These are phyloP conservation scores for Xylariaceae sp. DNA, from an alignment of 2,329 filamentous ascomycete species.

Conservation along the genomic window DNA sequence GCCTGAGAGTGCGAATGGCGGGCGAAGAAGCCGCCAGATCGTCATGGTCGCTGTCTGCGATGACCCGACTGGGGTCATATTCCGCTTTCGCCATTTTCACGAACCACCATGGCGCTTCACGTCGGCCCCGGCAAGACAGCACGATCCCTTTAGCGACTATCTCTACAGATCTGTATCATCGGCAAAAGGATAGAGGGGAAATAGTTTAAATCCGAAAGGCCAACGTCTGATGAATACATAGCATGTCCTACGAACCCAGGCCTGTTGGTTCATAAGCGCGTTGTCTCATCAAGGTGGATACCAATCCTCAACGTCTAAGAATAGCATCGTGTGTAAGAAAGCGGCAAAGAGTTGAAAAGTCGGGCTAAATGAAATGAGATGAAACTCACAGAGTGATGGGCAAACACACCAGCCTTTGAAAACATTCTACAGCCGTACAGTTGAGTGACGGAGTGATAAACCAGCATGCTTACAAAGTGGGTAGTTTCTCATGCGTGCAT, in stretches of 20 bases:
- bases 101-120: too few species aligned
- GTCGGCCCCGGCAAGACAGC: too few species aligned
- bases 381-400: constrained; percentile 3
- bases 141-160: too few species aligned
- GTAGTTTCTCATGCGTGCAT: too few species aligned
- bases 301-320: constrained; percentile 4
- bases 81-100: constrained; percentile 16
- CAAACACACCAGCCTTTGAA: too few species aligned
- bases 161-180: too few species aligned
- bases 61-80: constrained; percentile 18
- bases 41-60: constrained; percentile 28
- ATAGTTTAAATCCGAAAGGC: not conserved
- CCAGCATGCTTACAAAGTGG: too few species aligned
- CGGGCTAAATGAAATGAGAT: not conserved
- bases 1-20: constrained; percentile 16
- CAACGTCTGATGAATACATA: not conserved
- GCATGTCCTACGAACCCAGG: not conserved
- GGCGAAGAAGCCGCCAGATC: constrained; percentile 9
- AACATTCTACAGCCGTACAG: too few species aligned
- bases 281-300: constrained; percentile 4
- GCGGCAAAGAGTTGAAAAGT: too few species aligned
- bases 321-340: too few species aligned
- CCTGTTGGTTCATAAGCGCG: constrained; percentile 7
- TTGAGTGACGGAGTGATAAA: too few species aligned
- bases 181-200: too few species aligned